Base-by-base conservation (phyloP, 441 rosid species). In the Codiaeum variegatum region DNA sequence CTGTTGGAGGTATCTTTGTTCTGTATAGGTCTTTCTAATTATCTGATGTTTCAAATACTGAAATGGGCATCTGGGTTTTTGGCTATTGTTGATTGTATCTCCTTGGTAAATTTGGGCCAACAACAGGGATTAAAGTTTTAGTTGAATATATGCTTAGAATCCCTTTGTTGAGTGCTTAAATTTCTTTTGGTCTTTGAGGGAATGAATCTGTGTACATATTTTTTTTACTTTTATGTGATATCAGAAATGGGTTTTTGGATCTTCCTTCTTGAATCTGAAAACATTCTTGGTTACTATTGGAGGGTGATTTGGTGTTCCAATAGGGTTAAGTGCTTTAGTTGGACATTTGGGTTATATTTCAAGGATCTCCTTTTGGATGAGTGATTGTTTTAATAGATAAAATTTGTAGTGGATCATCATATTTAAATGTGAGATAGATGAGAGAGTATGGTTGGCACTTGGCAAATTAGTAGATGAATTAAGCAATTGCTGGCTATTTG, bases 1-100 rank as follows among this genome's bases (percentile, higher is more conserved):
- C 83, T 66, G 86, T 86, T 72, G 99, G 96, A 88, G 91, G 98
- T 94, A 70, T 49, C 31, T 38, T 59, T 47, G n/a, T 55, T 26
- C 12, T 21, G 1, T 67, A 8, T 47, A 13, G 55, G 54, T 49
- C 19, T 72, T 23, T 42, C 18, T 58, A n/a, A 12, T 59, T 32
- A 31, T 44, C 67, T 59, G 18, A 49, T 71, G 73, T 13, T 73
- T 40, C 21, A 54, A 55, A 55, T 46, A 40, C 28, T 55, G 75
- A 67, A 71, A 59, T 59, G 77, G 73, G 79, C 70, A 56, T 44
- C 24, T 68, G n/a, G 28, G 55, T 40, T 56, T 75, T 47, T 42
- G 65, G 3, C 5, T 71, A 36, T 19, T 66, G 2, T 63, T 42
- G 69, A 65, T 62, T 62, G 24, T 70, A 8, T 69, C n/a, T 65